Conservation (phyloP, 345 rosid genomes). For the Eucalyptus grandis region DNA sequence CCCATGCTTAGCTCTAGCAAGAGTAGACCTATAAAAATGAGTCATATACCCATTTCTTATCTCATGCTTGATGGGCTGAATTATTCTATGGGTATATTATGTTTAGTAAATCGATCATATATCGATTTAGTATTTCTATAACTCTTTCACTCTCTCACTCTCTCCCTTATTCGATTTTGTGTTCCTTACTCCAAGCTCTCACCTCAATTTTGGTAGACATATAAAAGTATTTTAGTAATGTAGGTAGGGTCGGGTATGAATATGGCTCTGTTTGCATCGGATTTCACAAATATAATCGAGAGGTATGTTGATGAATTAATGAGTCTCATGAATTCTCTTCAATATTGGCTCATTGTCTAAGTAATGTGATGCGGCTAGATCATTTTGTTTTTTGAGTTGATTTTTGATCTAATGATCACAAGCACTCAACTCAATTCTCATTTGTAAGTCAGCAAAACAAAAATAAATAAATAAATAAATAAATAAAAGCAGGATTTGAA, state of each 20-base stretch:
- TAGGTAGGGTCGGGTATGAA: rapidly evolving
- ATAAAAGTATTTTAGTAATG: background rate
- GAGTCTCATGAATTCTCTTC: background rate
- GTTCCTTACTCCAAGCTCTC: rapidly evolving
- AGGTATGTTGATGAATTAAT: background rate
- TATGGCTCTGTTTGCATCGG: rapidly evolving
- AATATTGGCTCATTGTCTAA: background rate
- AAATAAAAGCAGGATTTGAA: background rate
- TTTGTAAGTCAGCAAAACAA: background rate
- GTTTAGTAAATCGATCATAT: background rate
- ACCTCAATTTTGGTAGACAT: background rate
- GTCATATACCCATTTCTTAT: background rate
- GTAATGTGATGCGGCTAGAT: background rate
- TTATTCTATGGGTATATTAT: too few relatives aligned
- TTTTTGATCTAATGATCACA: background rate
- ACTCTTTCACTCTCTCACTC: too few relatives aligned
- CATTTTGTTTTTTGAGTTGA: background rate
- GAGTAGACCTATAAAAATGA: rapidly evolving
- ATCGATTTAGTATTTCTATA: too few relatives aligned
- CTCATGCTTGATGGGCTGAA: background rate
- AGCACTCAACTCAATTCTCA: background rate
- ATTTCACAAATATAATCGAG: rapidly evolving
- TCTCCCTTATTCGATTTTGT: background rate
- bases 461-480: background rate
- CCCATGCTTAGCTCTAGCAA: background rate